Percentiles rank a stretch among this genome's conserved stretches.
Evolutionary conservation across 805 yeast genomes (phyloP).

Genomic region (Ogataea paraovalis): DNA sequence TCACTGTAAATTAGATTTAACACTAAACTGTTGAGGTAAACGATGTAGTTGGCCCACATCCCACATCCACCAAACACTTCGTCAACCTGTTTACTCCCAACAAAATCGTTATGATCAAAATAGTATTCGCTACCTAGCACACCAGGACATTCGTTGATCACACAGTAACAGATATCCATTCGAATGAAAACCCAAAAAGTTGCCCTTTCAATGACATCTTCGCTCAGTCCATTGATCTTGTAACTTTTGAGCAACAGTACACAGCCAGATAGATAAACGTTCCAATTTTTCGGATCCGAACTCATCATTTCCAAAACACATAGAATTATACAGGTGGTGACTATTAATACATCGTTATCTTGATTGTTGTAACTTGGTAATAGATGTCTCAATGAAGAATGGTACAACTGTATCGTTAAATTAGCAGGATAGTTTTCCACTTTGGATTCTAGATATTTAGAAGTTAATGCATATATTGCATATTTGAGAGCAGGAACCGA

Average conservation of each 20-base stretch:
- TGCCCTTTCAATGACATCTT: slow-evolving; percentile 31
- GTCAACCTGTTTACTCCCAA: slow-evolving; percentile 20
- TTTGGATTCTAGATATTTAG: slow-evolving; percentile 17
- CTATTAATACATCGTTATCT: slow-evolving; percentile 19
- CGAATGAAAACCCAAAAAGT: slow-evolving; percentile 41
- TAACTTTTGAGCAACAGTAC: slow-evolving; percentile 33
- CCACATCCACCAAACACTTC: slow-evolving; percentile 21
- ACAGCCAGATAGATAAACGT: slow-evolving; percentile 40
- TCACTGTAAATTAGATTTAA: slow-evolving; percentile 30
- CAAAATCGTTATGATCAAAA: slow-evolving; percentile 14
- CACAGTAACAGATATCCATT: slow-evolving; percentile 39
- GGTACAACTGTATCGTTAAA: slow-evolving; percentile 30
- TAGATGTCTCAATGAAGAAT: slow-evolving; percentile 31
- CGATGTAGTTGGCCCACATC: slow-evolving; percentile 39
- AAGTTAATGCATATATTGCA: slow-evolving; percentile 22
- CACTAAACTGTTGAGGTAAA: slow-evolving; percentile 34
- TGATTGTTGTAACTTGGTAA: slow-evolving; percentile 15
- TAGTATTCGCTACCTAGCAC: slow-evolving; percentile 11
- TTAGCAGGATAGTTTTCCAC: slow-evolving; percentile 15
- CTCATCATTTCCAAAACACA: slow-evolving; percentile 44
- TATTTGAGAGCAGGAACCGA: slow-evolving; percentile 14
- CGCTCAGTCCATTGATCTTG: slow-evolving; percentile 34
- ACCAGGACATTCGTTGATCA: slow-evolving; percentile 37
- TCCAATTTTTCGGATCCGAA: slow-evolving; percentile 38
- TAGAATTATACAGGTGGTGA: slow-evolving; percentile 37